Percentiles rank a stretch among this genome's conserved stretches.
phyloP scores from a whole-genome alignment of 73 alveolate species.

The Loxodes magnus region DNA sequence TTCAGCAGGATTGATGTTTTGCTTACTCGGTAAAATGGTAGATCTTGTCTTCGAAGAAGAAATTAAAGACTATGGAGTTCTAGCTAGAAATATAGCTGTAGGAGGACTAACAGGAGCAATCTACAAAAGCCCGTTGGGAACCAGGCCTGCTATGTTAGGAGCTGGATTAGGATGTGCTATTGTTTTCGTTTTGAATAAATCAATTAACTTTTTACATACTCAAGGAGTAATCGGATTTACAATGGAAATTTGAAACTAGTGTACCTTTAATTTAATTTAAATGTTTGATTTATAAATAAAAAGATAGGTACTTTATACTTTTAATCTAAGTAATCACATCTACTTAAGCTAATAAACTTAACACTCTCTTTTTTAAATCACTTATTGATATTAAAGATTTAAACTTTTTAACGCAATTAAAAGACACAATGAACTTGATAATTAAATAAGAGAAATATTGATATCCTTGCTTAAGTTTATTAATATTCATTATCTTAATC shows the following conservation, averaged over 20 bases:
- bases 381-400: too few relatives aligned
- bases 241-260: constrained; percentile 9
- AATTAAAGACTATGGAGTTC: constrained; percentile 6
- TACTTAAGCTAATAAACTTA: too few relatives aligned
- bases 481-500: too few relatives aligned
- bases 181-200: neutral
- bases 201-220: neutral
- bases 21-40: constrained; percentile 1
- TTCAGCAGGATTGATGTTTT: constrained; percentile 4
- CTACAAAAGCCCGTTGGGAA: constrained; percentile 5
- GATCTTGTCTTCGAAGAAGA: constrained; percentile 14
- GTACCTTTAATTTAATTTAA: too few relatives aligned
- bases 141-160: constrained; percentile 10
- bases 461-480: too few relatives aligned
- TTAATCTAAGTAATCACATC: too few relatives aligned
- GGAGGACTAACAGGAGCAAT: constrained; percentile 10
- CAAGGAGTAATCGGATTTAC: constrained; percentile 2
- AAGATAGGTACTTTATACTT: too few relatives aligned
- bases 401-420: too few relatives aligned
- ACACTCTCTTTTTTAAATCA: too few relatives aligned
- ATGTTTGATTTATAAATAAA: too few relatives aligned
- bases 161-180: neutral
- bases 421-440: too few relatives aligned
- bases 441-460: too few relatives aligned
- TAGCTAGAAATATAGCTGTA: neutral